Evolutionary conservation across 2,329 filamentous ascomycete genomes (phyloP).

Genomic region (Arthrobotrys sinensis): DNA sequence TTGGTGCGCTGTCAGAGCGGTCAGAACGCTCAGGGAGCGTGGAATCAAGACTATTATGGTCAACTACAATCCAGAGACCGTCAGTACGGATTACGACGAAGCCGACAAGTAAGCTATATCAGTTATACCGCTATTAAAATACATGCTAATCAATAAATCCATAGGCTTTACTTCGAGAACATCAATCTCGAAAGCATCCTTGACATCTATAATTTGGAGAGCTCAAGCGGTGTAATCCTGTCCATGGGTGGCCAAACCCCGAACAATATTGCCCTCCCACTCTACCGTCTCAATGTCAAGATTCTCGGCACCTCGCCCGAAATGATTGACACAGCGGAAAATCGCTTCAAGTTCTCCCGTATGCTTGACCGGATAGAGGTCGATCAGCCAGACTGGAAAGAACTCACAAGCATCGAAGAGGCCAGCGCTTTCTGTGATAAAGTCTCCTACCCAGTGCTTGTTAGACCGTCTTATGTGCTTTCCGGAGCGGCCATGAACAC

Average conservation of each 20-base stretch:
- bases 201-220: constrained; percentile 92
- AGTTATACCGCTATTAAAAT: neutral
- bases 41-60: constrained; percentile 97
- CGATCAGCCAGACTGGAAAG: constrained; percentile 98
- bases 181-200: constrained; percentile 91
- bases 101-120: constrained; percentile 75
- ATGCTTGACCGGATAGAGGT: constrained; percentile 96
- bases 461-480: constrained; percentile 95
- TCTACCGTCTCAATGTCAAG: constrained; percentile 90
- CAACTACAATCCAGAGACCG: constrained; percentile 92
- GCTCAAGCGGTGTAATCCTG: constrained; percentile 85
- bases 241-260: constrained; percentile 98
- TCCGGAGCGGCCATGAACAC: constrained; percentile 99
- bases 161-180: constrained; percentile 89
- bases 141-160: constrained; percentile 11
- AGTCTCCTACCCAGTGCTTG: constrained; percentile 92
- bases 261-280: constrained; percentile 94
- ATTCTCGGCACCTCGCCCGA: constrained; percentile 96
- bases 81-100: constrained; percentile 92
- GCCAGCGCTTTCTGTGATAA: constrained; percentile 88
- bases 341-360: constrained; percentile 97
- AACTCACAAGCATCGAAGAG: constrained; percentile 93
- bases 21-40: constrained; percentile 86
- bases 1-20: constrained; percentile 96
- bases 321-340: constrained; percentile 98